Conservation (phyloP, 805 yeast species). For the Ogataea pilisensis region DNA sequence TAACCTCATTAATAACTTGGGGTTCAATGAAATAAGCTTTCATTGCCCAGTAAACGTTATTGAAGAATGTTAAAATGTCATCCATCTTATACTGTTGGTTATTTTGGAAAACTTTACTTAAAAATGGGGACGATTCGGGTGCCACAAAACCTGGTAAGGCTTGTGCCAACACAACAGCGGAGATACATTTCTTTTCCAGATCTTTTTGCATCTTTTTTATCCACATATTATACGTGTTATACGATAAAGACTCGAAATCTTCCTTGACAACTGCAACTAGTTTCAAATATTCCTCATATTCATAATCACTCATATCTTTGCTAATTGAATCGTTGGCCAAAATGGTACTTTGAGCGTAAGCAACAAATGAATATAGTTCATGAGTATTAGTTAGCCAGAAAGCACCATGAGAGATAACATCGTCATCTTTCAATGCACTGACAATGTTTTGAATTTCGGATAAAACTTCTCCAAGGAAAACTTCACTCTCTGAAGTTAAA, state of each 20-base stretch:
- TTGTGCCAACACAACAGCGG: constrained; percentile 94
- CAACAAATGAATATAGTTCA: constrained; percentile 89
- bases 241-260: constrained; percentile 89
- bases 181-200: constrained; percentile 83
- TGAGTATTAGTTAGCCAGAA: constrained; percentile 97
- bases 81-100: constrained; percentile 85
- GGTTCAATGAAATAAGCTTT: constrained; percentile 83
- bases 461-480: constrained; percentile 83
- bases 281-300: constrained; percentile 83
- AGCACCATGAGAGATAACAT: constrained; percentile 86
- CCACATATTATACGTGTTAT: constrained; percentile 95
- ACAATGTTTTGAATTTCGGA: constrained; percentile 84
- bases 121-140: constrained; percentile 73
- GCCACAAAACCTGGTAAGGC: constrained; percentile 94
- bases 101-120: constrained; percentile 75
- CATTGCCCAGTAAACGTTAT: constrained; percentile 90
- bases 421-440: constrained; percentile 75
- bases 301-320: constrained; percentile 83
- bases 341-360: constrained; percentile 90
- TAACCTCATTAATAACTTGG: constrained; percentile 78
- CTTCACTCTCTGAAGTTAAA: constrained; percentile 85
- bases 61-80: constrained; percentile 84
- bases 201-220: constrained; percentile 91
- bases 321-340: constrained; percentile 75
- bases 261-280: constrained; percentile 88